Evolutionary conservation across 176 grass and related monocot species (phyloP).

Genomic region (Aegilops tauschii): DNA sequence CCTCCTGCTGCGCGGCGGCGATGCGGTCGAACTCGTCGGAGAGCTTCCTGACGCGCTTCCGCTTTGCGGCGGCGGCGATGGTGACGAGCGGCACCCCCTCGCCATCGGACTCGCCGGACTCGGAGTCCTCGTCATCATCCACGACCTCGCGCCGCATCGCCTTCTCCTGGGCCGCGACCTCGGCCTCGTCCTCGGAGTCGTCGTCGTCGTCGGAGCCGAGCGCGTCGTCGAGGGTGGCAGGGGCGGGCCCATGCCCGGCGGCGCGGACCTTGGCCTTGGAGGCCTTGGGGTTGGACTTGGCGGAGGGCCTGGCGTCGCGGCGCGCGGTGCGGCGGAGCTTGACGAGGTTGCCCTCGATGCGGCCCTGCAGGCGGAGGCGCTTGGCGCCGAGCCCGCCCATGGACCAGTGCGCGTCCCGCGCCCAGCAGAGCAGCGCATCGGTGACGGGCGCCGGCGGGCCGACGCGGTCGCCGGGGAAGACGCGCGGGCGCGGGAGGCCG

Average conservation of each 20-base stretch:
- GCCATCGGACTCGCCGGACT: constrained; percentile 19
- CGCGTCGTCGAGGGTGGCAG: neutral
- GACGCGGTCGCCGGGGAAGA: constrained; percentile 67
- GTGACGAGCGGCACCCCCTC: constrained; percentile 27
- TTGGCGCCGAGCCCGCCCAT: constrained; percentile 73
- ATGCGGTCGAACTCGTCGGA: constrained; percentile 67
- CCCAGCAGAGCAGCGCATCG: constrained; percentile 74
- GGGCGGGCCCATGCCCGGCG: constrained; percentile 34
- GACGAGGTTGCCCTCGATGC: constrained; percentile 77
- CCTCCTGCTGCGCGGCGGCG: constrained; percentile 28
- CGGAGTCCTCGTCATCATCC: constrained; percentile 1
- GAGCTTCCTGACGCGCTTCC: constrained; percentile 60
- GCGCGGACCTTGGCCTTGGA: neutral
- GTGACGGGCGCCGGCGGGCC: constrained; percentile 60
- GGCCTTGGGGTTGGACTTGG: neutral
- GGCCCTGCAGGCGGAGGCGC: constrained; percentile 81
- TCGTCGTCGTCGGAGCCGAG: constrained; percentile 44
- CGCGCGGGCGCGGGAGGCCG: constrained; percentile 63
- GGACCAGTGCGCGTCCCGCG: constrained; percentile 84
- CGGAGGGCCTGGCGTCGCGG: neutral
- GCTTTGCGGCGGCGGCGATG: constrained; percentile 46
- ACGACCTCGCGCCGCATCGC: neutral
- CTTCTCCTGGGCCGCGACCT: constrained; percentile 30
- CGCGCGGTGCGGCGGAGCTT: constrained; percentile 61
- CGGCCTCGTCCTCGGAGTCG: constrained; percentile 16